Percentiles rank a stretch among this genome's conserved stretches.
Conservation (phyloP, 208 protist genomes). For the Vickermania spadyakhi region DNA sequence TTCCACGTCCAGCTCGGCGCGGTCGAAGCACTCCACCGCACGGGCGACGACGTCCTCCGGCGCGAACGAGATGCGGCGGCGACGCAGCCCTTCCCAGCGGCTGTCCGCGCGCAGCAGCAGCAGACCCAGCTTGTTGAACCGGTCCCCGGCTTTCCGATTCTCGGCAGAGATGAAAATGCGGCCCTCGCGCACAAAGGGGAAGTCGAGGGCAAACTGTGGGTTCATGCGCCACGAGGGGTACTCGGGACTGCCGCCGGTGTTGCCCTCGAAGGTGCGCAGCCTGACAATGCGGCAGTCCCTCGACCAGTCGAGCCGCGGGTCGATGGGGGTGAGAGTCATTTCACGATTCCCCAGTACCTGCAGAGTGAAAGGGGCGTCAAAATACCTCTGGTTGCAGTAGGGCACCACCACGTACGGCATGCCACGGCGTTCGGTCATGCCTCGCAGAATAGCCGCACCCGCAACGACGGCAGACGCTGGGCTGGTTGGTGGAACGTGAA, state of each 20-base stretch:
- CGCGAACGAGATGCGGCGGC: constrained; percentile 39
- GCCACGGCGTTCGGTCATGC: constrained; percentile 63
- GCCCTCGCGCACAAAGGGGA: constrained; percentile 64
- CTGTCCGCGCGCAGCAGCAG: constrained; percentile 36
- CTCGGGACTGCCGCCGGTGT: constrained; percentile 49
- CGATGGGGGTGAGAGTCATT: constrained; percentile 43
- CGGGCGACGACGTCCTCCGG: constrained; percentile 40
- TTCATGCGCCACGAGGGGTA: constrained; percentile 85
- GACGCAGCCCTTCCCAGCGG: constrained; percentile 29
- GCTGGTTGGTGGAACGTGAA: constrained; percentile 9
- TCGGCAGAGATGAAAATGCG: constrained; percentile 41
- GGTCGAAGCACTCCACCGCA: constrained; percentile 21
- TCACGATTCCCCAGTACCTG: constrained; percentile 46
- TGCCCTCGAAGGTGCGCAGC: constrained; percentile 37
- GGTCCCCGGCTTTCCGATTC: constrained; percentile 34
- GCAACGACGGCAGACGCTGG: constrained; percentile 3
- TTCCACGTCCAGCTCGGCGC: constrained; percentile 36
- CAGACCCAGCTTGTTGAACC: constrained; percentile 50
- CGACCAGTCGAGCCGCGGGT: constrained; percentile 67
- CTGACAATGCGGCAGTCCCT: constrained; percentile 17
- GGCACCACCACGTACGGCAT: constrained; percentile 86
- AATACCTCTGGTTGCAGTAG: constrained; percentile 20
- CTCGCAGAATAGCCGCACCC: constrained; percentile 27
- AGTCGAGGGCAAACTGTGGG: constrained; percentile 63
- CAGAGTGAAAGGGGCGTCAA: constrained; percentile 31